Evolutionary conservation across 176 grass and related monocot genomes (phyloP), one percentile per base, ranked within the genome.

Genomic region (Themeda triandra): DNA sequence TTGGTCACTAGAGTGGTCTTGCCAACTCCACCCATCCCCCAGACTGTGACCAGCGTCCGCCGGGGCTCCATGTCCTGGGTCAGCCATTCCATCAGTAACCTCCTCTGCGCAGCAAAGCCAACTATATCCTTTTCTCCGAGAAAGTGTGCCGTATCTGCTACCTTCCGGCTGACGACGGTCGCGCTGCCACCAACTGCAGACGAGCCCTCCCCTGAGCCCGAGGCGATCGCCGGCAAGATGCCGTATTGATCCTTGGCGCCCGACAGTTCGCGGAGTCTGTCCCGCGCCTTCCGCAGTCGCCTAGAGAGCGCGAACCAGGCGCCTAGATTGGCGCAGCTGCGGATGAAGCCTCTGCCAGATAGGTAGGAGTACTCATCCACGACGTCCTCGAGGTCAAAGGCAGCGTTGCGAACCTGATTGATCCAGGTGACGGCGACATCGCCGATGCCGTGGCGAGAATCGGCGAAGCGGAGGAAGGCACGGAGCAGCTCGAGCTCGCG

Each of bases 1-100:
- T 23, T 77, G 18, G 68, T 87, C 36, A 76, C 82, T 3, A 91
- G 80, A 37, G 88, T 86, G 5, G 88, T 90, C 73, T 90, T 90
- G 30, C 88, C 88, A 65, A 86, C 77, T 2, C 84, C 88, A 35
- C 88, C 84, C 78, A 78, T 90, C 8, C 79, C 88, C 65, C 45
- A 75, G 12, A 90, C 84, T 0, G 84, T 2, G 11, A 87, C 11
- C 68, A 86, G 21, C 27, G 44, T 45, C 17, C 56, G 58, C 19
- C 40, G 73, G 11, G 80, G 12, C 44, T 83, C 67, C 2, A 29
- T 6, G 14, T 75, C 56, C 39, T 69, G 45, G 4, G 45, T 68
- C 6, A 90, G 59, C 84, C 88, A 86, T 82, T 71, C 35, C 66
- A 73, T 63, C 51, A 86, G 66, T 35, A 21, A 78, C 9, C 69